Evolutionary conservation across 2,329 filamentous ascomycete species (phyloP), one percentile per base, ranked within the genome.

Genomic region (Camptophora hylomeconis): DNA sequence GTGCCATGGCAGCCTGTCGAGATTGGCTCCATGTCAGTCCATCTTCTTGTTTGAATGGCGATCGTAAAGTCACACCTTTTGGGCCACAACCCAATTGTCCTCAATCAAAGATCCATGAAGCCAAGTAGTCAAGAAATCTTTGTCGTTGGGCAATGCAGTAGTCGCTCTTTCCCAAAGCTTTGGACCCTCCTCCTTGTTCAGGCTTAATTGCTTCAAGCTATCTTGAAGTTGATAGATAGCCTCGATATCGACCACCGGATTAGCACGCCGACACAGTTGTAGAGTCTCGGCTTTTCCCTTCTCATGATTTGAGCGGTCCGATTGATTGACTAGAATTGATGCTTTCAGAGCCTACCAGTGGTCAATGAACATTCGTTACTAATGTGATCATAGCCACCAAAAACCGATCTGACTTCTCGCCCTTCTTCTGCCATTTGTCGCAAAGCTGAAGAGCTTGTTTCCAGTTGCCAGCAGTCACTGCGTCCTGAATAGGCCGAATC

Each of bases 391-490:
- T 20, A 14, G 30, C 7, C 27, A 49, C 46, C 36, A 45, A 35
- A 28, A 49, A 43, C 33, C 34, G 34, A 21, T 47, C 44, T 3
- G 56, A 57, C 32, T 59, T 50, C 39, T 64, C 59, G 18, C 58
- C 58, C 42, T 74, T 74, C 50, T 72, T 68, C 39, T 63, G 58
- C 29, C 61, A 63, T 38, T 63, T 65, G 34, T 64, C 59, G 29
- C 61, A 60, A 12, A 63, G 45, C 42, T 63, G 58, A 31, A 65
- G 39, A 5, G 61, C 61, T 41, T 63, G 60, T 40, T 64, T 63
- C 42, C 60, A 47, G 38, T 63, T 63, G 33, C 54, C 54, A 23
- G 47, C 52, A 34, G 63, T 54, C 48, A 63, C 54, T 30, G 58
- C 59, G 51, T 63, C 60, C 45, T 61, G 56, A 26, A 64, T 60